Percentiles rank a stretch among this genome's conserved stretches.
phyloP scores from a whole-genome alignment of 805 yeast genomes.

The Teunomyces atbi region DNA sequence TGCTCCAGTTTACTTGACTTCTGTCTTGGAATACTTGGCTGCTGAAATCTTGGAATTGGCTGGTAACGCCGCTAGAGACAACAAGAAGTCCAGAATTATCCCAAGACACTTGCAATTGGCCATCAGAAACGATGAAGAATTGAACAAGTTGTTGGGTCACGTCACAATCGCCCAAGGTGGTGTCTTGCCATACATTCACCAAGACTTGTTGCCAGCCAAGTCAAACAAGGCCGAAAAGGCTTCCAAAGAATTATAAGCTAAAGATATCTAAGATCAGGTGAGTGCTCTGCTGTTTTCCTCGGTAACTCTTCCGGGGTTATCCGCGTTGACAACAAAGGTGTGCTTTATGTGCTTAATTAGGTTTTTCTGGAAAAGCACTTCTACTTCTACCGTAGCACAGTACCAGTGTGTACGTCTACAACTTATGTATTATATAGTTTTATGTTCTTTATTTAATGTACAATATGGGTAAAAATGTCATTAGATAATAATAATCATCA shows the following conservation, averaged over 20 bases:
- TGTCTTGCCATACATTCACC: conserved; percentile 97
- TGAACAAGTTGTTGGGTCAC: conserved; percentile 87
- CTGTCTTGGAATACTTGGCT: conserved; percentile 94
- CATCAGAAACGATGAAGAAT: conserved; percentile 98
- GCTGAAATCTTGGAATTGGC: conserved; percentile 98
- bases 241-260: conserved; percentile 60
- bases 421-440: conserved; percentile 4
- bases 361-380: conserved; percentile 3
- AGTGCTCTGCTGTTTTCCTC: background rate
- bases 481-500: too few species aligned
- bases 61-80: conserved; percentile 97
- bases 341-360: conserved; percentile 1
- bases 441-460: conserved; percentile 4
- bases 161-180: conserved; percentile 96
- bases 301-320: background rate
- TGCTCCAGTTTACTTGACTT: conserved; percentile 97
- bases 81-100: conserved; percentile 65
- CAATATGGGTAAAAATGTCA: conserved; percentile 1
- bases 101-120: conserved; percentile 99
- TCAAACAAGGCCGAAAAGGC: conserved; percentile 58
- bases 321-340: background rate
- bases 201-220: conserved; percentile 84
- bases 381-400: conserved; percentile 3
- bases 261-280: background rate
- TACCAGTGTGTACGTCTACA: conserved; percentile 2